Evolutionary conservation across 1,139 yeast species (phyloP).

Genomic region (Pichia sp.): DNA sequence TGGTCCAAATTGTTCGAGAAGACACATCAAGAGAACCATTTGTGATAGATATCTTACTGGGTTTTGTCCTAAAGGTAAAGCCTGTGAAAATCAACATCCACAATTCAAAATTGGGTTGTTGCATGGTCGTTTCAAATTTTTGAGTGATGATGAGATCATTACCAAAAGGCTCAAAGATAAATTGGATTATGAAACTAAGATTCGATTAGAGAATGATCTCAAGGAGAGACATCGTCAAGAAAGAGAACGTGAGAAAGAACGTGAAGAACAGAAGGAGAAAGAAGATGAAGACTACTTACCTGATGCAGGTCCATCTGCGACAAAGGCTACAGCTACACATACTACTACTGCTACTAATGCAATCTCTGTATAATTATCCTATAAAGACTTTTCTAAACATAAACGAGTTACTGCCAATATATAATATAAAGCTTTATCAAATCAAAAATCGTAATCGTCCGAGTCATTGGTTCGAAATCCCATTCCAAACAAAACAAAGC

Average conservation of each 20-base stretch:
- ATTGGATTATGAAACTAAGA: constrained; percentile 12
- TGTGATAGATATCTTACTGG: constrained; percentile 88
- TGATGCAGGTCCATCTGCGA: background rate
- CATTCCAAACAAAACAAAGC: constrained; percentile 63
- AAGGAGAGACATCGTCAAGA: background rate
- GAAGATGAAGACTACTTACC: background rate
- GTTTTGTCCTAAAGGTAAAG: constrained; percentile 77
- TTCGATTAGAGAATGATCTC: constrained; percentile 9
- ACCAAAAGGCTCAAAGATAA: constrained; percentile 19
- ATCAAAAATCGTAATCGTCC: constrained; percentile 33
- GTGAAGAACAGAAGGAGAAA: background rate
- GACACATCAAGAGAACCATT: constrained; percentile 70
- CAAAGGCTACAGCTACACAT: background rate
- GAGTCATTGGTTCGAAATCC: constrained; percentile 52
- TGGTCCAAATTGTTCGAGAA: constrained; percentile 78
- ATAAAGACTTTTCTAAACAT: constrained; percentile 8
- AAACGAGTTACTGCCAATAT: background rate
- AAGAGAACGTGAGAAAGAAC: too few relatives aligned
- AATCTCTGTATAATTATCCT: constrained; percentile 1
- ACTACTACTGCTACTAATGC: background rate
- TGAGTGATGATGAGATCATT: constrained; percentile 38
- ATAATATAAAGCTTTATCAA: background rate
- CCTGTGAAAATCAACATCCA: constrained; percentile 55
- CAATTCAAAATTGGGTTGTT: constrained; percentile 41
- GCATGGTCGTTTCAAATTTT: constrained; percentile 42